A percentile compares a stretch with the other conserved stretches of the same genome.
Conservation (phyloP, 1,284 basidiomycete species). For the Ganoderma lingzhi region DNA sequence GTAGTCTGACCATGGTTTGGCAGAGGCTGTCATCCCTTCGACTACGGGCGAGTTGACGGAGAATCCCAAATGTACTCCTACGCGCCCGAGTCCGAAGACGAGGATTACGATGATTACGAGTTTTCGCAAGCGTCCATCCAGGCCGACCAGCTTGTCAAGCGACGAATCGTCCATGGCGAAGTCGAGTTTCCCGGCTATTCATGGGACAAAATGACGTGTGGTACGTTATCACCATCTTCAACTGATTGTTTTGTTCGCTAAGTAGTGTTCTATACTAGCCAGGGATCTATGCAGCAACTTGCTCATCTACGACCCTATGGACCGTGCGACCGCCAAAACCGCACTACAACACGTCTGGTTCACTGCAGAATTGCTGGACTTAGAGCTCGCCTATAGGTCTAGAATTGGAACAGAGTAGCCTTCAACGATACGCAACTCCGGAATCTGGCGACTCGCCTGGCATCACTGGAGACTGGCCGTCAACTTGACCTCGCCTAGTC, state of each 20-base stretch:
- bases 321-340: conserved; percentile 65
- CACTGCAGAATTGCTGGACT: conserved; percentile 59
- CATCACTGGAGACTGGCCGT: neutral
- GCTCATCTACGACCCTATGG: conserved; percentile 60
- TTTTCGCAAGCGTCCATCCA: conserved; percentile 56
- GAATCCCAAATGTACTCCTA: conserved; percentile 42
- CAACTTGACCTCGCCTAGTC: neutral
- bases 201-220: conserved; percentile 66
- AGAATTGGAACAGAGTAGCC: conserved; percentile 50
- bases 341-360: conserved; percentile 75
- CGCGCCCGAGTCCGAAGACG: conserved; percentile 42
- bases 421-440: neutral
- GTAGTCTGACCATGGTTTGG: conserved; percentile 3
- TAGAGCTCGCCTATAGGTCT: conserved; percentile 65
- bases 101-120: conserved; percentile 43
- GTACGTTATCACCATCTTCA: conserved; percentile 48
- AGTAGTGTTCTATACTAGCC: conserved; percentile 48
- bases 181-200: conserved; percentile 60
- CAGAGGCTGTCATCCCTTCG: conserved; percentile 80
- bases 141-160: conserved; percentile 68
- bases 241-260: neutral
- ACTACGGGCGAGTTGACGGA: conserved; percentile 48
- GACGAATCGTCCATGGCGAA: conserved; percentile 69
- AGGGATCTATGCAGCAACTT: conserved; percentile 62
- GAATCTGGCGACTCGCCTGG: neutral